Base-by-base conservation (phyloP, 768 basidiomycete species). In the Tylopilus sp. region DNA sequence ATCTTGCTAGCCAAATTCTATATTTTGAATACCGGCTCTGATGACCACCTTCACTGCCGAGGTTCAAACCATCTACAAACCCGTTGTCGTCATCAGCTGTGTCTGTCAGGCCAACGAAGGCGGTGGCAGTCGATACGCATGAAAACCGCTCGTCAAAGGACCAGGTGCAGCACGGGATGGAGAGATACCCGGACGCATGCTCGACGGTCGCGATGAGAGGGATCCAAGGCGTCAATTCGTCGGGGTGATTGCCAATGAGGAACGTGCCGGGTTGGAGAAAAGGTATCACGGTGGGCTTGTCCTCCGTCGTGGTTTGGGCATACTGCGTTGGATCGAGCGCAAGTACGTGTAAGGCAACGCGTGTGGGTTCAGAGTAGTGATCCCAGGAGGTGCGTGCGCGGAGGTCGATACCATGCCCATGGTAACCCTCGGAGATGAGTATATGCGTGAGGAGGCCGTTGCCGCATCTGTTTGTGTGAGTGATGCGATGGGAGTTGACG, bases 211-310 rank as follows among this genome's bases (percentile, higher is more conserved):
- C 80, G 6, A 97, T 71, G 1, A 97, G 78, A 0, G 95, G 91
- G 0, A 93, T 67, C 95, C 95, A 98, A 0, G 95, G 95, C 21
- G 95, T 95, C 17, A 98, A 75, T 60, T 98, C 95, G 71, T 98
- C 95, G 0, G 95, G 88, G 67, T 98, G 95, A 71, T 98, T 98
- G 9, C 90, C 93, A 44, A 98, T 88, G 51, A 98, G 70, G 70
- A 97, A 98, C 3, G 75, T 69, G 1, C 76, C 81, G 0, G 73
- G 71, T 8, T 61, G 62, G 45, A 81, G 65, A 44, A 67, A 65
- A 23, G 72, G 62, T 31, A 62, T 36, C 9, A 50, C 26, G 31
- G 35, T 42, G 8, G 39, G 13, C 13, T 6, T 30, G 35, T 7
- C 6, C 9, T 18, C 43, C 6, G 18, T 22, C 11, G 1, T 21